These are phyloP conservation scores for Didymellaceae sp. DNA, from an alignment of 2,329 filamentous ascomycete genomes.

Conservation along the genomic window DNA sequence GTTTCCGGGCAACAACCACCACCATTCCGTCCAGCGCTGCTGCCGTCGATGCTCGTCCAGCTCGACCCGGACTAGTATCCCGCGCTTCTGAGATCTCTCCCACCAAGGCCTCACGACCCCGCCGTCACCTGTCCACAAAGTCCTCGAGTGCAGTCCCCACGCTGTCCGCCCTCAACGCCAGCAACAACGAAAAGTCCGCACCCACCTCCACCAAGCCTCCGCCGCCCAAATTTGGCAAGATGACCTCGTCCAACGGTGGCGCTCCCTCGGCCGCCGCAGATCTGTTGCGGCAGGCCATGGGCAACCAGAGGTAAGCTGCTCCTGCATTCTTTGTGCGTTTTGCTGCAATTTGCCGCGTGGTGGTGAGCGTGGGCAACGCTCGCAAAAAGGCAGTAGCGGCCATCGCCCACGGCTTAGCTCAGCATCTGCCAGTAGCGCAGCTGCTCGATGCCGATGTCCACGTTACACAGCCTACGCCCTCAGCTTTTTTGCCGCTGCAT, in stretches of 20 bases:
- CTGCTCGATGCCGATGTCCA: constrained; percentile 28
- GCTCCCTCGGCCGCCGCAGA: constrained; percentile 62
- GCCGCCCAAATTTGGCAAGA: constrained; percentile 32
- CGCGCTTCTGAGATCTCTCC: constrained; percentile 39
- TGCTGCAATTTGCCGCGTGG: constrained; percentile 6
- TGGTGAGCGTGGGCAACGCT: constrained; percentile 9
- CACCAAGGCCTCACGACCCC: constrained; percentile 38
- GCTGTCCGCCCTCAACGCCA: constrained; percentile 47
- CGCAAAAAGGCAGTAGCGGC: constrained; percentile 10
- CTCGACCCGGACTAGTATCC: constrained; percentile 42
- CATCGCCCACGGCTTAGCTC: constrained; percentile 31
- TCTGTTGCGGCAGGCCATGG: constrained; percentile 63
- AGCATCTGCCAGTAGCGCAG: constrained; percentile 18
- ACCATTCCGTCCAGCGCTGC: constrained; percentile 28
- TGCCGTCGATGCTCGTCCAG: constrained; percentile 38
- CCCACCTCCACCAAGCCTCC: constrained; percentile 26
- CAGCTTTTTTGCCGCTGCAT: constrained; percentile 23
- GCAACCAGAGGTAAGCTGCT: constrained; percentile 60
- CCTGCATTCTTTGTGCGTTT: constrained; percentile 7
- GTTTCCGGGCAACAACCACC: constrained; percentile 22
- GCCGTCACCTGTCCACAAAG: constrained; percentile 45
- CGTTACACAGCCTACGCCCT: constrained; percentile 42
- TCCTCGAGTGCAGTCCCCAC: constrained; percentile 54
- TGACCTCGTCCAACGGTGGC: constrained; percentile 46
- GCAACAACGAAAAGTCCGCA: constrained; percentile 34